Percentiles rank a stretch among this genome's conserved stretches.
These are phyloP conservation scores for Thermoascus crustaceus DNA, from an alignment of 2,329 filamentous ascomycete genomes.

Conservation along the genomic window DNA sequence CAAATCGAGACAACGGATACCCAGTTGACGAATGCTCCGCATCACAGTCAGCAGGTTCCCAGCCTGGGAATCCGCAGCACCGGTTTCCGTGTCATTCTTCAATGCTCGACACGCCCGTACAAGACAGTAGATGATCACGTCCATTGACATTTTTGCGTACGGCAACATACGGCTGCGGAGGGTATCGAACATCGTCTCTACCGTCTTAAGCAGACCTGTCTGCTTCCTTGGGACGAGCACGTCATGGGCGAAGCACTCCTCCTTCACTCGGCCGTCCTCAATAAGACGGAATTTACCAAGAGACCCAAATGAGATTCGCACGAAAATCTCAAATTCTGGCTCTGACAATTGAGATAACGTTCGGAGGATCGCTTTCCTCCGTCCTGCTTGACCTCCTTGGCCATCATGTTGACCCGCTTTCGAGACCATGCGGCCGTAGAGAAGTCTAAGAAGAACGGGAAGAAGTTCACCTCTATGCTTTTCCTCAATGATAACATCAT, in stretches of 20 bases:
- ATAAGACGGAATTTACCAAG: constrained; percentile 56
- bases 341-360: constrained; percentile 69
- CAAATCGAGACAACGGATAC: constrained; percentile 73
- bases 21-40: constrained; percentile 46
- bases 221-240: constrained; percentile 67
- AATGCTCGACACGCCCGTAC: constrained; percentile 57
- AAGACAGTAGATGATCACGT: constrained; percentile 74
- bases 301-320: constrained; percentile 70
- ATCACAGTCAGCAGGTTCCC: constrained; percentile 24
- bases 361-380: constrained; percentile 64
- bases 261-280: constrained; percentile 41
- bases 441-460: constrained; percentile 74
- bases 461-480: constrained; percentile 68
- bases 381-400: constrained; percentile 71
- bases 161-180: constrained; percentile 64
- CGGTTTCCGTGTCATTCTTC: constrained; percentile 21
- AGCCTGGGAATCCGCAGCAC: constrained; percentile 22
- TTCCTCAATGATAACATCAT: constrained; percentile 59
- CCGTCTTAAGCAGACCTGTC: constrained; percentile 85
- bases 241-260: constrained; percentile 50
- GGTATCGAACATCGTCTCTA: constrained; percentile 76
- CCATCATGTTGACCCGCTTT: constrained; percentile 69
- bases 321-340: constrained; percentile 68
- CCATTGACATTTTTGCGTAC: constrained; percentile 61
- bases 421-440: constrained; percentile 84